Percentiles rank a stretch among this genome's conserved stretches.
phyloP scores from a whole-genome alignment of 2,329 filamentous ascomycete genomes.

The Pseudogymnoascus sp. region DNA sequence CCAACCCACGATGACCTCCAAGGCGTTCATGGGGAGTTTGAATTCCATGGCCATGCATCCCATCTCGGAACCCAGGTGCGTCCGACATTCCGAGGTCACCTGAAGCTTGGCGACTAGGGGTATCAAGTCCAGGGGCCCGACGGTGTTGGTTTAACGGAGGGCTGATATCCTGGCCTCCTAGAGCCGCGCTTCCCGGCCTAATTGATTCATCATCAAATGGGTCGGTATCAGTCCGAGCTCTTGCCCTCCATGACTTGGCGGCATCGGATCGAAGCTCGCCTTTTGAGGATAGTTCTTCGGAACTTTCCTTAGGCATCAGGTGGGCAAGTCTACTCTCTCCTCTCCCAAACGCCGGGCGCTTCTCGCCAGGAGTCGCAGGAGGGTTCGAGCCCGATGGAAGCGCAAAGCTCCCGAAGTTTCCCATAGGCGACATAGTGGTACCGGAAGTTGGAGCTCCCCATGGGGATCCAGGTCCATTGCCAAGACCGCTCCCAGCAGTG shows the following conservation, averaged over 20 bases:
- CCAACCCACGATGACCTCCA: constrained; percentile 46
- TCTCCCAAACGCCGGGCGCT: constrained; percentile 58
- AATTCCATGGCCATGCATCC: constrained; percentile 48
- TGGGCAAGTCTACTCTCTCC: constrained; percentile 81
- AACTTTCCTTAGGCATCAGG: constrained; percentile 67
- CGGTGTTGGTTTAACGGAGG: constrained; percentile 37
- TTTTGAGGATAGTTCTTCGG: constrained; percentile 48
- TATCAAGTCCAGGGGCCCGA: constrained; percentile 36
- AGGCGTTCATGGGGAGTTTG: constrained; percentile 33
- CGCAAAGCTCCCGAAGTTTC: constrained; percentile 87
- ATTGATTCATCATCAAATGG: constrained; percentile 61
- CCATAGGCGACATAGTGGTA: constrained; percentile 63
- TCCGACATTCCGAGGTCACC: constrained; percentile 56
- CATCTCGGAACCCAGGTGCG: constrained; percentile 47
- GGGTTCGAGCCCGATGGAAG: constrained; percentile 44
- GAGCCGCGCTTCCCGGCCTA: constrained; percentile 59
- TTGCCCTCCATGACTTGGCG: constrained; percentile 48
- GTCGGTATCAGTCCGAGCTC: constrained; percentile 63
- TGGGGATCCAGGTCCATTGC: constrained; percentile 37
- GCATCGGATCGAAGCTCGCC: constrained; percentile 32
- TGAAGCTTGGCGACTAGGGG: constrained; percentile 34
- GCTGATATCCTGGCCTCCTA: constrained; percentile 67
- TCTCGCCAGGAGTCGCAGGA: constrained; percentile 54
- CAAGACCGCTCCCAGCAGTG: constrained; percentile 38
- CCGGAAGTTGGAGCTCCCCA: constrained; percentile 40